phyloP scores from a whole-genome alignment of 352 stramenopile species.

The Phytophthora litchii region DNA sequence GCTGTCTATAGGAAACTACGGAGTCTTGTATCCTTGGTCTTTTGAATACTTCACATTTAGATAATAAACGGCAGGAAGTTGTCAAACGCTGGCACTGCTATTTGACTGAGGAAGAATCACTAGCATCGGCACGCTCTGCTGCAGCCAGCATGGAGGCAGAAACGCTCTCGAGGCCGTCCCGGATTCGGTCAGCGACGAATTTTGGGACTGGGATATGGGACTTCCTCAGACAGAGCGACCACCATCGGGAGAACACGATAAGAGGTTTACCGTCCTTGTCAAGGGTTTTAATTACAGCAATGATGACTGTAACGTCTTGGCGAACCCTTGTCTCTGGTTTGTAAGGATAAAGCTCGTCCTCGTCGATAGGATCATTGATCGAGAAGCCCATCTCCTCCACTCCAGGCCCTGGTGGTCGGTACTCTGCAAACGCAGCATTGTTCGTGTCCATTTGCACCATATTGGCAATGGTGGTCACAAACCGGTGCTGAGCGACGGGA shows the following conservation, averaged over 20 bases:
- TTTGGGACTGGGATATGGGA: constrained; percentile 33
- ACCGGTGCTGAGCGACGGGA: constrained; percentile 30
- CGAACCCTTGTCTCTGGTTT: constrained; percentile 26
- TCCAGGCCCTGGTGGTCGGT: constrained; percentile 11
- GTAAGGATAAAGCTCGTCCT: constrained; percentile 62
- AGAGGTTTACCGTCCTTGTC: constrained; percentile 27
- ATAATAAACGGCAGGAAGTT: too few relatives aligned
- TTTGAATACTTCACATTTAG: too few relatives aligned
- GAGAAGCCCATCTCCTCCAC: constrained; percentile 40
- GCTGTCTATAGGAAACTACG: too few relatives aligned
- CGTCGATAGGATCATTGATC: constrained; percentile 45
- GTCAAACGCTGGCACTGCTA: neutral
- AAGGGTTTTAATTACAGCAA: constrained; percentile 17
- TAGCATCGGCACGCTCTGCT: constrained; percentile 14
- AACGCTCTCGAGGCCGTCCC: constrained; percentile 34
- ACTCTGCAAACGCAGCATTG: constrained; percentile 39
- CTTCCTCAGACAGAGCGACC: constrained; percentile 28
- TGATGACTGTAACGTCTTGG: constrained; percentile 42
- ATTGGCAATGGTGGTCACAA: constrained; percentile 31
- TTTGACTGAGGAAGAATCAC: neutral
- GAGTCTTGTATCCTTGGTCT: too few relatives aligned
- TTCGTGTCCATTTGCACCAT: constrained; percentile 47
- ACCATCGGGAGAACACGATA: constrained; percentile 39
- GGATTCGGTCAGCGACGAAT: constrained; percentile 23
- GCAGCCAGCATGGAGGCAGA: constrained; percentile 28